phyloP scores from a whole-genome alignment of 2,329 filamentous ascomycete genomes.

The Chaetomium olivaceum region DNA sequence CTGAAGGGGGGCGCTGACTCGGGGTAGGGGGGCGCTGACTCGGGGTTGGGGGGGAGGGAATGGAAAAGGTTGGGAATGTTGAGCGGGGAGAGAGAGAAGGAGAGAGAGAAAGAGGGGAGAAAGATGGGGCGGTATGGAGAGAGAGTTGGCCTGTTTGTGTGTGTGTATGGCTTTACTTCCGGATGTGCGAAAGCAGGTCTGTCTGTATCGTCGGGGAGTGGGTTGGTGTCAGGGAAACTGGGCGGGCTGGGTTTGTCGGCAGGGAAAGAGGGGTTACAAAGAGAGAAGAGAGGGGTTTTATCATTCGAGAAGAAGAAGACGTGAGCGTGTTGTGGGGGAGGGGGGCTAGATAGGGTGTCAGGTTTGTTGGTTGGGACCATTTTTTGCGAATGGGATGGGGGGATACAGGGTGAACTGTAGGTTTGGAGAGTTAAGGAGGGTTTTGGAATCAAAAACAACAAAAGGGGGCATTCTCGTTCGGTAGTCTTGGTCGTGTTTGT shows the following conservation, averaged over 20 bases:
- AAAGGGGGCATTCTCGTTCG: slow-evolving; percentile 2
- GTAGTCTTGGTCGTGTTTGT: background rate
- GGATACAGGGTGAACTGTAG: background rate
- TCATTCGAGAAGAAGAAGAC: background rate
- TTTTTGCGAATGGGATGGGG: background rate
- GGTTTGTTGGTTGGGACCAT: background rate
- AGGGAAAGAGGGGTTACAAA: no score
- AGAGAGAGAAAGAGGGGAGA: no score
- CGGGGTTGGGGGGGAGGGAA: no score
- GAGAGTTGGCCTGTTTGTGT: background rate
- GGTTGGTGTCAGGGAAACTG: background rate
- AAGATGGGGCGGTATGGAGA: no score
- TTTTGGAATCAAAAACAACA: background rate
- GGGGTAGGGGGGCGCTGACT: no score
- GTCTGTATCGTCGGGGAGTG: no score
- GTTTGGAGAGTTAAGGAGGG: background rate
- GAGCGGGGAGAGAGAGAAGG: no score
- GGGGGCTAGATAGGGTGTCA: background rate
- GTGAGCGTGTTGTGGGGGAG: background rate
- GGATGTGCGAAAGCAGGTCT: background rate
- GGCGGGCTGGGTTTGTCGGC: background rate
- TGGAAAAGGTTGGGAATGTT: no score
- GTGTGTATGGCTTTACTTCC: background rate
- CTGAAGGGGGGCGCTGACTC: no score
- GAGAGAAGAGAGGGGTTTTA: background rate